These are phyloP conservation scores for Cymbopogon flexuosus DNA, from an alignment of 202 grass and related monocot genomes.

Conservation along the genomic window DNA sequence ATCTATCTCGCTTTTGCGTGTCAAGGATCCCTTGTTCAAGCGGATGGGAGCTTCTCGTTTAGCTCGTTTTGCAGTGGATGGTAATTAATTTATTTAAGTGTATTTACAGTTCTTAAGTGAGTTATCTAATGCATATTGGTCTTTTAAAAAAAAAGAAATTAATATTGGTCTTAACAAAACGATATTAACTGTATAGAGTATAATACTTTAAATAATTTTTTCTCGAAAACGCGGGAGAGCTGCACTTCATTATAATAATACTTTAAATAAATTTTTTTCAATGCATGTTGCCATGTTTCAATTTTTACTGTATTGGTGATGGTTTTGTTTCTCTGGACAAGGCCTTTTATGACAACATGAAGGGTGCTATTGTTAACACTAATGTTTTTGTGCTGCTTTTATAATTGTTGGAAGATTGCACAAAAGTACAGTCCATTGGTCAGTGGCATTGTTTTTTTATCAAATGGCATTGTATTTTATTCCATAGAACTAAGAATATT, in stretches of 20 bases:
- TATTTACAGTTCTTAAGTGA: neutral
- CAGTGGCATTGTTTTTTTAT: neutral
- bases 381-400: neutral
- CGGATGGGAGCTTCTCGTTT: constrained; percentile 80
- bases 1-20: constrained; percentile 81
- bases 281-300: neutral
- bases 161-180: neutral
- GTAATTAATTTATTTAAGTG: constrained; percentile 41
- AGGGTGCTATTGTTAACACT: neutral
- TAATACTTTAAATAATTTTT: no score
- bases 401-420: neutral
- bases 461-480: neutral
- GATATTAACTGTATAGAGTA: neutral
- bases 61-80: constrained; percentile 77
- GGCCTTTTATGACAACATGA: neutral
- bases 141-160: neutral
- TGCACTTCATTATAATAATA: neutral
- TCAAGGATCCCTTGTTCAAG: constrained; percentile 94
- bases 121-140: constrained; percentile 21
- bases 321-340: neutral
- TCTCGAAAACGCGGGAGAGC: no score
- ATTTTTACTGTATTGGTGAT: neutral
- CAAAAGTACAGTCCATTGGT: neutral
- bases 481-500: constrained; percentile 7
- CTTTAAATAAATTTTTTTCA: neutral